Base-by-base conservation (phyloP, 139 green algal genomes). In the Chlamydomonas asymmetrica region DNA sequence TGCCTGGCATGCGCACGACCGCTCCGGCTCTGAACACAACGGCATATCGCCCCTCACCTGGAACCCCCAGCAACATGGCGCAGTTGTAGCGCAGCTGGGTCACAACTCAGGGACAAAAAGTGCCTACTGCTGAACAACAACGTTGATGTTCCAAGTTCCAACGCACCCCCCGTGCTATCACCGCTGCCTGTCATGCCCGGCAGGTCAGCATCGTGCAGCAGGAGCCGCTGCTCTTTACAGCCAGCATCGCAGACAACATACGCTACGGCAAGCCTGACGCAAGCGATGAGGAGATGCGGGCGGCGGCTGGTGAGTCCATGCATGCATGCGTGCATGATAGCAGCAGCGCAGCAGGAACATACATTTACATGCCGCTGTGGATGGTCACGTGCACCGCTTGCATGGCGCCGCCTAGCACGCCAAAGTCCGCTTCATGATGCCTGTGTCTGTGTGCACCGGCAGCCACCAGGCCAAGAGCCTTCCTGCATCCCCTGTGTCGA, bases 151-250 rank as follows among this genome's bases (percentile, higher is more conserved):
- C n/a, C n/a, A n/a, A n/a, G n/a, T n/a, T n/a, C n/a, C n/a, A n/a
- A n/a, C n/a, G n/a, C n/a, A n/a, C n/a, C n/a, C n/a, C n/a, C n/a
- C n/a, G n/a, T n/a, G n/a, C n/a, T n/a, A n/a, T n/a, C n/a, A n/a
- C n/a, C n/a, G n/a, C n/a, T n/a, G n/a, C n/a, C n/a, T n/a, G n/a
- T n/a, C n/a, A n/a, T n/a, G n/a, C n/a, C n/a, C 1, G 23, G 9
- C 71, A 77, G 71, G 27, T 77, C 8, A 59, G 71, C 22, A 43
- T 77, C 41, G 71, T 77, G 43, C 68, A 59, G 41, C 71, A 99
- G 87, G 95, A 98, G 87, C 95, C 95, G 0, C 78, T 94, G 59
- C 92, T 99, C 32, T 95, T 97, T 74, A 71, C 61, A 38, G 71
- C 71, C 71, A 88, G 71, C 27, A 86, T 96, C 43, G 27, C 64